These are phyloP conservation scores for Mycena kentingensis DNA, from an alignment of 768 basidiomycete genomes.

Conservation along the genomic window DNA sequence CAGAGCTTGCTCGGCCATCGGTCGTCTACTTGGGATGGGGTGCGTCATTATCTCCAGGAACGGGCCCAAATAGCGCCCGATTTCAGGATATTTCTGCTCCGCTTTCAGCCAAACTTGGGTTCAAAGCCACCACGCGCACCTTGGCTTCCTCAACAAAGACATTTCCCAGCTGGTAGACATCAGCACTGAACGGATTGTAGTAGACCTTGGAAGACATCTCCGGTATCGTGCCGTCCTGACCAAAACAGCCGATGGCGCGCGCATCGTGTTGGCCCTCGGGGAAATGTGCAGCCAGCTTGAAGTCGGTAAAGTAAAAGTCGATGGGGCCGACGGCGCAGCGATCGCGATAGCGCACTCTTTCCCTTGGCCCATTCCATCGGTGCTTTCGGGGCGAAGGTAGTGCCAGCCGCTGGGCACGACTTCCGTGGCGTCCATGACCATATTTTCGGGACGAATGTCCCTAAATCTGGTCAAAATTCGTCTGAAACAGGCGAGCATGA, in stretches of 20 bases:
- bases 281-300: slow-evolving; percentile 22
- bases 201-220: slow-evolving; percentile 25
- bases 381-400: neutral
- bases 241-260: slow-evolving; percentile 13
- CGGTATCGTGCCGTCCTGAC: slow-evolving; percentile 28
- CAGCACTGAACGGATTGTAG: slow-evolving; percentile 34
- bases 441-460: slow-evolving; percentile 23
- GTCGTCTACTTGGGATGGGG: neutral
- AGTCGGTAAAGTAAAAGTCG: slow-evolving; percentile 33
- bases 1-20: neutral
- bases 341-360: slow-evolving; percentile 3
- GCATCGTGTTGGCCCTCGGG: slow-evolving; percentile 1
- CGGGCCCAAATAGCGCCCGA: neutral
- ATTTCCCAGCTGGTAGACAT: slow-evolving; percentile 32
- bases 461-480: slow-evolving; percentile 8
- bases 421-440: slow-evolving; percentile 20
- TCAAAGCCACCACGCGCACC: neutral
- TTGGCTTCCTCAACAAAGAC: neutral
- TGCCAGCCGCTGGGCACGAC: slow-evolving; percentile 18
- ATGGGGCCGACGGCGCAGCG: slow-evolving; percentile 26
- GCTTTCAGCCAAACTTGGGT: neutral
- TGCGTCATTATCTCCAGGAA: neutral
- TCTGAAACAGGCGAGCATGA: neutral
- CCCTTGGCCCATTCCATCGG: neutral
- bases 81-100: neutral